Conservation (phyloP, 1,284 basidiomycete species). For the Melampsora americana region DNA sequence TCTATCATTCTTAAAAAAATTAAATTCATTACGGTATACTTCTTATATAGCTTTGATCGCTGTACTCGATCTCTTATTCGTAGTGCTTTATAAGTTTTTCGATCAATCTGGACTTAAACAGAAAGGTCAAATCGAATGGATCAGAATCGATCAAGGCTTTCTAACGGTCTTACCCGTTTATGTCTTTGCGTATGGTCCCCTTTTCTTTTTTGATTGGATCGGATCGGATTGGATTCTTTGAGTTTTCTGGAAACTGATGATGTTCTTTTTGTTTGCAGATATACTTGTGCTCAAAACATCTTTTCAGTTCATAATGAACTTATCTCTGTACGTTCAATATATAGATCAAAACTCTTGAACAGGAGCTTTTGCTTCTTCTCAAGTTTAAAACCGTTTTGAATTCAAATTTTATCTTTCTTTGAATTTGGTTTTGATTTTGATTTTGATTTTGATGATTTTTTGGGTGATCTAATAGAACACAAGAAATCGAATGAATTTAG, state of each 20-base stretch:
- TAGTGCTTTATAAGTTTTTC: conserved; percentile 51
- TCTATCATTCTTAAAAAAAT: conserved; percentile 71
- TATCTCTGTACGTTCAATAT: conserved; percentile 9
- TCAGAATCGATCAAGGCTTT: conserved; percentile 13
- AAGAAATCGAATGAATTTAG: conserved; percentile 12
- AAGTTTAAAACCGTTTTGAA: too few relatives aligned
- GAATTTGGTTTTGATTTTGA: too few relatives aligned
- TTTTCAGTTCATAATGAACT: conserved; percentile 42
- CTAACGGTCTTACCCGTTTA: conserved; percentile 30
- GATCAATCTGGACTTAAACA: conserved; percentile 42
- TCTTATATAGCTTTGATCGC: conserved; percentile 83
- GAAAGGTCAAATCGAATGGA: conserved; percentile 18
- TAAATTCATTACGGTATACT: conserved; percentile 63
- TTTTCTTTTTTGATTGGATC: too few relatives aligned
- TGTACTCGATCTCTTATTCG: conserved; percentile 62
- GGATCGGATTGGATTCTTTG: too few relatives aligned
- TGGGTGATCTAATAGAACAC: conserved; percentile 20
- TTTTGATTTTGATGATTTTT: too few relatives aligned
- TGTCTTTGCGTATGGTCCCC: conserved; percentile 36
- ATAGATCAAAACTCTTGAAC: too few relatives aligned
- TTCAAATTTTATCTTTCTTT: too few relatives aligned
- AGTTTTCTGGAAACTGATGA: too few relatives aligned
- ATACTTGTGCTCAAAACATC: conserved; percentile 40
- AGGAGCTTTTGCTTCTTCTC: too few relatives aligned
- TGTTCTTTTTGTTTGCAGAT: not conserved